Percentiles rank a stretch among this genome's conserved stretches.
phyloP scores from a whole-genome alignment of 2,329 filamentous ascomycete genomes.

The Nemania sp. region DNA sequence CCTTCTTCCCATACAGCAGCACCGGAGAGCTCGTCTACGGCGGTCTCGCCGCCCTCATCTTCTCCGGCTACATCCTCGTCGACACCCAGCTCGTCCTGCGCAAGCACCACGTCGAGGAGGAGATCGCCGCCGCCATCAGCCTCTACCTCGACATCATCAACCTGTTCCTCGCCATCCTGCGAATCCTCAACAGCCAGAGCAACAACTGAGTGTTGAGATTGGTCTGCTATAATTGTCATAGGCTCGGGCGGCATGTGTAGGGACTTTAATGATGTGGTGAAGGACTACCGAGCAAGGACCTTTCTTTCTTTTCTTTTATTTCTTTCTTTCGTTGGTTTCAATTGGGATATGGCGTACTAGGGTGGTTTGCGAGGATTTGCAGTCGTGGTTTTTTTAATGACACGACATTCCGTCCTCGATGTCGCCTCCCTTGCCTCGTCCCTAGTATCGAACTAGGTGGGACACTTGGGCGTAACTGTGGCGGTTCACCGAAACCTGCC shows the following conservation, averaged over 20 bases:
- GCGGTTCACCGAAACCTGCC: background rate
- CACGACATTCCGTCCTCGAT: background rate
- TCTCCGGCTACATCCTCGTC: conserved; percentile 92
- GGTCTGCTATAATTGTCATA: background rate
- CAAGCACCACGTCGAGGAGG: conserved; percentile 96
- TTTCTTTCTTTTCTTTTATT: no score
- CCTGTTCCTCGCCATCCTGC: conserved; percentile 91
- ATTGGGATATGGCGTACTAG: conserved; percentile 2
- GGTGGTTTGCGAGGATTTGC: background rate
- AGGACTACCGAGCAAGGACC: no score
- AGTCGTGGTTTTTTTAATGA: background rate
- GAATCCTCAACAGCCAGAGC: conserved; percentile 94
- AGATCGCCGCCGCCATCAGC: conserved; percentile 93
- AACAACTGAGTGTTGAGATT: conserved; percentile 70
- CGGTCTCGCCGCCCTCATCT: conserved; percentile 79
- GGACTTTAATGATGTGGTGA: background rate
- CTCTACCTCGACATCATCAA: conserved; percentile 97
- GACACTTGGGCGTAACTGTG: background rate
- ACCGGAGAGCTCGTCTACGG: conserved; percentile 87
- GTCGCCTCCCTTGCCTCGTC: background rate
- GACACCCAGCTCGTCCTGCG: conserved; percentile 96
- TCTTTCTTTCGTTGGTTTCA: background rate
- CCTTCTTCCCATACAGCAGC: conserved; percentile 84
- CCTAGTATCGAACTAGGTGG: background rate
- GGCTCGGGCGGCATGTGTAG: background rate